phyloP scores from a whole-genome alignment of 768 basidiomycete species.

The Trametes cingulata region DNA sequence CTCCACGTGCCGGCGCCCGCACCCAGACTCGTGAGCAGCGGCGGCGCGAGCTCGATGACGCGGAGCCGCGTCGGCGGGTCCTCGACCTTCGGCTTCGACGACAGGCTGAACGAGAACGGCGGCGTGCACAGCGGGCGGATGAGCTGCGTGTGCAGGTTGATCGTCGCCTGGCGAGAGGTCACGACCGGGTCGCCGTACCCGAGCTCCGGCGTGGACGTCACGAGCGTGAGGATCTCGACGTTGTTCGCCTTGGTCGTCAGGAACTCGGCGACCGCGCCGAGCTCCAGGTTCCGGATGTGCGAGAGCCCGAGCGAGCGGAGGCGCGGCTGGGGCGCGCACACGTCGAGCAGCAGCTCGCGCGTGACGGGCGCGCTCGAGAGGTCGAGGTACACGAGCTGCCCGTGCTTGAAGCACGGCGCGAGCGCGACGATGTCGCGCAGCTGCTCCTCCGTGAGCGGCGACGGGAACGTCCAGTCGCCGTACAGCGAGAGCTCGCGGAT shows the following conservation, averaged over 20 bases:
- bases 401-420: constrained; percentile 80
- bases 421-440: constrained; percentile 62
- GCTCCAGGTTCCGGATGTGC: constrained; percentile 70
- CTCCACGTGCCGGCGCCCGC: constrained; percentile 85
- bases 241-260: constrained; percentile 64
- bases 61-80: constrained; percentile 72
- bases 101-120: constrained; percentile 68
- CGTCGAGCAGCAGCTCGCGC: constrained; percentile 46
- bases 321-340: constrained; percentile 63
- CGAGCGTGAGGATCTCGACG: constrained; percentile 84
- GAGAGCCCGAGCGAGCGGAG: constrained; percentile 90
- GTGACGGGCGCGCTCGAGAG: constrained; percentile 82
- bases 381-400: constrained; percentile 83
- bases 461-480: constrained; percentile 82
- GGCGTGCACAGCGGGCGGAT: constrained; percentile 80
- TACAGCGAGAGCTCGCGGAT: constrained; percentile 85
- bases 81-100: constrained; percentile 32
- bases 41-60: constrained; percentile 81
- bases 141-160: constrained; percentile 73
- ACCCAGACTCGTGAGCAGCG: constrained; percentile 70
- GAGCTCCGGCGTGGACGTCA: constrained; percentile 75
- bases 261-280: constrained; percentile 69
- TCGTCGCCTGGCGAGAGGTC: constrained; percentile 65
- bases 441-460: constrained; percentile 66
- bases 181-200: constrained; percentile 47